Evolutionary conservation across 768 basidiomycete genomes (phyloP).

Genomic region (Kwoniella mangroviensis): DNA sequence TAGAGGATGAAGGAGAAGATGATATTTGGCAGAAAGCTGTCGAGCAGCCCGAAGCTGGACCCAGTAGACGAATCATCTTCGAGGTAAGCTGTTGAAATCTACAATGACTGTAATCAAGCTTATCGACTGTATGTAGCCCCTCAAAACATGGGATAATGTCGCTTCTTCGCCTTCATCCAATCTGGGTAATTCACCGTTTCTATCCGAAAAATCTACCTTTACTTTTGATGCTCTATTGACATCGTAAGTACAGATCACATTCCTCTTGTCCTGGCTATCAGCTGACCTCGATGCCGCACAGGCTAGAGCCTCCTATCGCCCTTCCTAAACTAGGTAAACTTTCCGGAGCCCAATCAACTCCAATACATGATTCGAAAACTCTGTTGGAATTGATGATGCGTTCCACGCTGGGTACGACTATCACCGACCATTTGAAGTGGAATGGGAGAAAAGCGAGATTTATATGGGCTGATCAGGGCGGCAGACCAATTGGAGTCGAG

Average conservation of each 20-base stretch:
- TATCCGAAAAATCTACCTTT: constrained; percentile 21
- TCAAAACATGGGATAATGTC: constrained; percentile 22
- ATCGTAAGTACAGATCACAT: constrained; percentile 2
- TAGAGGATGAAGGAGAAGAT: neutral
- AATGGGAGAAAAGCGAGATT: constrained; percentile 25
- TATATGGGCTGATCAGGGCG: constrained; percentile 22
- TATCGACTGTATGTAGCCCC: constrained; percentile 5
- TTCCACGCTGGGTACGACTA: constrained; percentile 41
- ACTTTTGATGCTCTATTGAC: constrained; percentile 22
- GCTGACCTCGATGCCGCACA: neutral
- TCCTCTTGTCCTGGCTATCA: neutral
- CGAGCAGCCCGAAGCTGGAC: constrained; percentile 15
- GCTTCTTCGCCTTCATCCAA: neutral
- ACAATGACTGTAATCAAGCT: neutral
- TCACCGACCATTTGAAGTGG: constrained; percentile 35
- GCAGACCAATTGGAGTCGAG: constrained; percentile 28
- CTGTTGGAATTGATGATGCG: constrained; percentile 34
- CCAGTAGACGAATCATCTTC: constrained; percentile 10
- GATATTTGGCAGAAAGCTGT: constrained; percentile 15
- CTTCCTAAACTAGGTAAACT: constrained; percentile 10
- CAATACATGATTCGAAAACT: constrained; percentile 21
- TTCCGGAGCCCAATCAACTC: neutral
- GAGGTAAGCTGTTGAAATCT: constrained; percentile 10
- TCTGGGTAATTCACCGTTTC: neutral
- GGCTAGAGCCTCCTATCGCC: constrained; percentile 13